These are phyloP conservation scores for Vitis amurensis DNA, from an alignment of 164 flowering plant genomes.

Conservation along the genomic window DNA sequence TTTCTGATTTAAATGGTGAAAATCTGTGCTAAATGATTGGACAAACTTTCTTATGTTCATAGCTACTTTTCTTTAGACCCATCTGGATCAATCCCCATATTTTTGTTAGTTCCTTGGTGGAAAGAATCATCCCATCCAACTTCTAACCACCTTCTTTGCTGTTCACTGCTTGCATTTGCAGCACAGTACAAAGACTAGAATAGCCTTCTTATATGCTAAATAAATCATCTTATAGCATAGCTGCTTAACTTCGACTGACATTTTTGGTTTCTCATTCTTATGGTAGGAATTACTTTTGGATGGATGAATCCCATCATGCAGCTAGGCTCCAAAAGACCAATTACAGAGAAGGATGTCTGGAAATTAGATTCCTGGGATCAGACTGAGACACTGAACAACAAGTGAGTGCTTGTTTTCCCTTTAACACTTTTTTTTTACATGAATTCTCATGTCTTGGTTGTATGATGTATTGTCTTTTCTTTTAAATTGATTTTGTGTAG, in stretches of 20 bases:
- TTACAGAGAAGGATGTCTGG: conserved; percentile 97
- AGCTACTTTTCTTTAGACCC: background rate
- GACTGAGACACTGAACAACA: conserved; percentile 72
- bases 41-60: background rate
- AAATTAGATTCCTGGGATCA: conserved; percentile 91
- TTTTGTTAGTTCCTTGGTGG: background rate
- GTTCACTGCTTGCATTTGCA: background rate
- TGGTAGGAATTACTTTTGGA: conserved; percentile 56
- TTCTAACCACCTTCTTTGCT: background rate
- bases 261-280: conserved; percentile 2
- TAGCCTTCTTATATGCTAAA: too few relatives aligned
- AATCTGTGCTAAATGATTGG: background rate
- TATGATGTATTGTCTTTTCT: conserved; percentile 1
- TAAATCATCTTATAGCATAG: too few relatives aligned
- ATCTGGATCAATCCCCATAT: background rate
- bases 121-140: background rate
- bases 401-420: conserved; percentile 38
- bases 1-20: background rate
- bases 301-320: conserved; percentile 93
- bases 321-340: conserved; percentile 70
- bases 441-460: conserved; percentile 1
- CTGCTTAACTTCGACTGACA: too few relatives aligned
- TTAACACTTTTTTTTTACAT: background rate
- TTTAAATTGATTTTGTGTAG: conserved; percentile 36
- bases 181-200: background rate